Base-by-base conservation (phyloP, 192 early-diverging fungal species). In the Rhizophagus prolifer region DNA sequence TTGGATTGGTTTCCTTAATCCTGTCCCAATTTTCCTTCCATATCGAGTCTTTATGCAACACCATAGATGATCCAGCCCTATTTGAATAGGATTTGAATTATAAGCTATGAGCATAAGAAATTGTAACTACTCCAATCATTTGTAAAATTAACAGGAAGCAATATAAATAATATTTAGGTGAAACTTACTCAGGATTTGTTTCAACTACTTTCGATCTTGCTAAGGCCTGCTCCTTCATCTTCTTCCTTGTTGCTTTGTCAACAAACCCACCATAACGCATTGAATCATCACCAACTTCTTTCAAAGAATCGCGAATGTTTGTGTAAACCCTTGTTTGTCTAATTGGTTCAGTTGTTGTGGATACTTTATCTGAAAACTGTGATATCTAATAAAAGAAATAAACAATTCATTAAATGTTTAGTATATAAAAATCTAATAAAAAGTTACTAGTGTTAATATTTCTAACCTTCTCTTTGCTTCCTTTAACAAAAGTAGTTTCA, bases 1-100 rank as follows among this genome's bases (percentile, higher is more conserved):
- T 80, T 54, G 94, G 89, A 86, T 86, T 94, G 62, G 89, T 91
- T 67, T 95, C 94, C 85, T 95, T 95, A 83, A 98, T 96, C 68
- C 91, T 92, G 34, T 89, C 87, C 97, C 97, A 99, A 79, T 90
- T 90, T 85, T 92, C 92, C 81, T 94, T 94, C 90, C 92, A 92
- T 74, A 88, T 90, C 68, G 93, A 90, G 72, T 94, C 90, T 87
- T 95, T 91, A 86, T 97, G 94, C 58, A 96, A 74, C 16, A 96
- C 91, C 58, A 96, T 89, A 54, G 89, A 87, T 30, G 89, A 85
- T 60, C 93, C 93, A 58, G 93, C 93, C 67, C 86, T 88, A 79
- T 70, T 44, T 47, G 31, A 72, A 21, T 21, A 62, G n/a, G 36
- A 67, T 67, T 67, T 30, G 36, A 67, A 67, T 31, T 30, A 41